phyloP scores from a whole-genome alignment of 179 eudicot genomes.

The Beta lomatogona region DNA sequence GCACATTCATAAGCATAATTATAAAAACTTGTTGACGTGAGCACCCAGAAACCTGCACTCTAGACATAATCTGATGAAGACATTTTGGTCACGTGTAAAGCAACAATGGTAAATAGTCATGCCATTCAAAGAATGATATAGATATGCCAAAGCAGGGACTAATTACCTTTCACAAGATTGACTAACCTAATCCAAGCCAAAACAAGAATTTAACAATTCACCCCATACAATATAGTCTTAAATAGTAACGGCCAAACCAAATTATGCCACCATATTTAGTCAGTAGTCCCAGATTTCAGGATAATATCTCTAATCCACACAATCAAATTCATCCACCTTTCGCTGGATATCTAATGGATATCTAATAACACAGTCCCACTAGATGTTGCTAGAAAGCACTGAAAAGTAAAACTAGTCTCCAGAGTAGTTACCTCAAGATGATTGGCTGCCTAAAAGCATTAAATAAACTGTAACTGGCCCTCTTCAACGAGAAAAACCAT shows the following conservation, averaged over 20 bases:
- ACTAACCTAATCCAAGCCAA: background rate
- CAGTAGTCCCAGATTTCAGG: background rate
- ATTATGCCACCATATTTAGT: constrained; percentile 1
- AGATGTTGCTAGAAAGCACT: background rate
- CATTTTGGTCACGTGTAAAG: background rate
- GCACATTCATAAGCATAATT: constrained; percentile 9
- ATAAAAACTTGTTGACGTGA: background rate
- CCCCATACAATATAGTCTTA: background rate
- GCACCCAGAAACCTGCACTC: background rate
- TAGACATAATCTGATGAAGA: background rate
- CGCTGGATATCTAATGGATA: background rate
- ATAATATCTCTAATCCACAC: background rate
- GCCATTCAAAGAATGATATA: background rate
- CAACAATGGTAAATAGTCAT: background rate
- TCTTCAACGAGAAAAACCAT: constrained; percentile 65
- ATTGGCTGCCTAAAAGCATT: constrained; percentile 80
- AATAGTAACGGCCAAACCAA: background rate
- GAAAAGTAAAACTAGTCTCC: background rate
- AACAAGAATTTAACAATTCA: background rate
- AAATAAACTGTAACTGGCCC: constrained; percentile 59
- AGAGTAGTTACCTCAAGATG: constrained; percentile 66
- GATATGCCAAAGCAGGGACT: constrained; percentile 1
- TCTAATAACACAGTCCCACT: background rate
- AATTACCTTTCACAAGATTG: background rate
- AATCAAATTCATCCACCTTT: background rate